Evolutionary conservation across 176 grass and related monocot genomes (phyloP).

Genomic region (Phyllostachys edulis): DNA sequence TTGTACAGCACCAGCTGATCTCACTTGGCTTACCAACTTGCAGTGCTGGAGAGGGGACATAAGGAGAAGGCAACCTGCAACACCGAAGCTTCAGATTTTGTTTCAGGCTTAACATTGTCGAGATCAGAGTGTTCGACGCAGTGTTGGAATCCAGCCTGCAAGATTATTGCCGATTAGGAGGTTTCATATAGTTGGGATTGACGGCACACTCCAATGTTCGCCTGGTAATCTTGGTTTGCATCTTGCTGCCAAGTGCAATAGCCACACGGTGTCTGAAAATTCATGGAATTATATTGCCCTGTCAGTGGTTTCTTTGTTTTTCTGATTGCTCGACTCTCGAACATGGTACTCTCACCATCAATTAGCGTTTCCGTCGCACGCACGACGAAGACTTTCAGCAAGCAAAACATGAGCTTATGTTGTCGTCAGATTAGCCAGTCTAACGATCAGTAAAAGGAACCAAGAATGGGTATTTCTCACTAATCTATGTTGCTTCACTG

Average conservation of each 20-base stretch:
- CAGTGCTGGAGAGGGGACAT: neutral
- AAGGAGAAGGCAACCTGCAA: neutral
- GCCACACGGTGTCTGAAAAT: neutral
- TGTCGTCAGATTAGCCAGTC: neutral
- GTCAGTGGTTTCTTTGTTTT: neutral
- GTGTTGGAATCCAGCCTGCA: neutral
- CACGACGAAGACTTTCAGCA: neutral
- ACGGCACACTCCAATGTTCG: neutral
- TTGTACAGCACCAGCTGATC: neutral
- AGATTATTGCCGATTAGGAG: neutral
- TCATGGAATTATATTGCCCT: neutral
- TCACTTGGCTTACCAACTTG: slow-evolving; percentile 17
- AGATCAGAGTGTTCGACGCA: neutral
- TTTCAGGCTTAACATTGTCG: neutral
- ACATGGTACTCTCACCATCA: neutral
- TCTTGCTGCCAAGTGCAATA: neutral
- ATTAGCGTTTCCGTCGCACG: neutral
- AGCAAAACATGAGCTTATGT: neutral
- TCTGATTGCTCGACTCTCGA: neutral
- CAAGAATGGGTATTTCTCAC: neutral
- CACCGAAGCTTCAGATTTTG: neutral
- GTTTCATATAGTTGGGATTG: neutral
- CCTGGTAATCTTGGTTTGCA: neutral
- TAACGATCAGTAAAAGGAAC: neutral
- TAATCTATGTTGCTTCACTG: neutral